Evolutionary conservation across 768 basidiomycete genomes (phyloP), one percentile per base, ranked within the genome.

Genomic region (Artomyces pyxidatus): DNA sequence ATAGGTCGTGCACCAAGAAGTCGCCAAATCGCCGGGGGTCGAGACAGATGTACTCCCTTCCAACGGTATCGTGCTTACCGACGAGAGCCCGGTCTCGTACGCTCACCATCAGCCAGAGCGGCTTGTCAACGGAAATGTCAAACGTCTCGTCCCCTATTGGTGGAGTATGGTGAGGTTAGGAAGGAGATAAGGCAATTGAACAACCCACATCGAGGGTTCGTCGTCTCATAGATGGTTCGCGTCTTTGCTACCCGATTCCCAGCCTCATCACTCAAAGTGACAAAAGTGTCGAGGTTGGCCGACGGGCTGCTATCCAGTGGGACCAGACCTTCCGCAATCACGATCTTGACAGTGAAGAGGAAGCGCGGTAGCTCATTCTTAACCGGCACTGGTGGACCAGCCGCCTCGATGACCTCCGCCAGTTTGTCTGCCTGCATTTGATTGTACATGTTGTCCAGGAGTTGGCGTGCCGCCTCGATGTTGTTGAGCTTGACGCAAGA

Each of bases 401-500:
- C 68, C 17, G 69, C 65, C 46, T 70, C 67, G 47, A 90, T 60
- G 23, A 80, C 71, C 23, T 84, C 81, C 2, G 85, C 77, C 50
- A 93, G 77, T 60, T 82, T 83, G 69, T 99, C 96, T 0, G 85
- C 91, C 49, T 93, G 77, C 74, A 96, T 82, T 59, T 91, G 85
- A 44, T 77, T 83, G 65, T 97, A 98, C 78, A 98, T 87, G 53
- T 87, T 89, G 64, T 99, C 96, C 52, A 99, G 75, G 41, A 96
- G 74, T 52, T 81, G 81, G 26, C 93, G 81, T 1, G 94, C 92
- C 10, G 90, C 86, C 58, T 94, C 93, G 54, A 98, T 82, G 65
- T 97, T 97, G 72, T 99, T 99, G 44, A 98, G 76, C 71, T 97
- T 97, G 63, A 99, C 89, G 60, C 94, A 97, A 0, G 91, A 92